Base-by-base conservation (phyloP, 345 rosid genomes). In the Dipteronia sinensis region DNA sequence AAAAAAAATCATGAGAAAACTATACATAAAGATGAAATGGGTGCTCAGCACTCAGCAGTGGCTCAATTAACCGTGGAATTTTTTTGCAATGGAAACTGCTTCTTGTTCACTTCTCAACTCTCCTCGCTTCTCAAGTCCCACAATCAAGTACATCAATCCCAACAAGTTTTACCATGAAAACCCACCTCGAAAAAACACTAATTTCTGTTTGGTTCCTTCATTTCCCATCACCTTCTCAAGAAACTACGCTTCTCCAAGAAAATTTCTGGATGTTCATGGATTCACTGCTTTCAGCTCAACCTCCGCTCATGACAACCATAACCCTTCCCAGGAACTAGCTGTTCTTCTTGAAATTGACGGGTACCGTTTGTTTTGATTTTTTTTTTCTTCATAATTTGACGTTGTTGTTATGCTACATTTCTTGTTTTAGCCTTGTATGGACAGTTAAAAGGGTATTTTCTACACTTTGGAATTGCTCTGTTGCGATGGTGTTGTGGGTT, bases 261-360 rank as follows among this genome's bases (percentile, higher is more conserved):
- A 73, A 76, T 74, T 49, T 51, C 20, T 78, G 22, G 80, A 64
- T 20, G 55, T 74, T 38, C 83, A 67, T 77, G 85, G 84, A 12
- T 85, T 83, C 70, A n/a, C 87, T 66, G 75, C 85, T 34, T 66
- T 85, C 77, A 72, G 85, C 86, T 88, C 89, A 22, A 55, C 85
- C 65, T 73, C 88, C 22, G 58, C 46, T 55, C 69, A 74, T 78
- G 65, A 58, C 10, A 71, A 73, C 63, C 85, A 73, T 79, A 81
- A 77, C 71, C 88, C 90, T 75, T 71, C 88, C 76, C 88, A 78
- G 61, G 89, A 90, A 77, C 75, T 92, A 19, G 97, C 91, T 53
- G 83, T 95, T 74, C 90, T 93, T 84, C 94, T 95, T 72, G 97
- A 95, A 82, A 94, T 95, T 80, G 98, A 95, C 76, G 97, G 98